Conservation (phyloP, 1,284 basidiomycete species). For the Pterulicium gracile region DNA sequence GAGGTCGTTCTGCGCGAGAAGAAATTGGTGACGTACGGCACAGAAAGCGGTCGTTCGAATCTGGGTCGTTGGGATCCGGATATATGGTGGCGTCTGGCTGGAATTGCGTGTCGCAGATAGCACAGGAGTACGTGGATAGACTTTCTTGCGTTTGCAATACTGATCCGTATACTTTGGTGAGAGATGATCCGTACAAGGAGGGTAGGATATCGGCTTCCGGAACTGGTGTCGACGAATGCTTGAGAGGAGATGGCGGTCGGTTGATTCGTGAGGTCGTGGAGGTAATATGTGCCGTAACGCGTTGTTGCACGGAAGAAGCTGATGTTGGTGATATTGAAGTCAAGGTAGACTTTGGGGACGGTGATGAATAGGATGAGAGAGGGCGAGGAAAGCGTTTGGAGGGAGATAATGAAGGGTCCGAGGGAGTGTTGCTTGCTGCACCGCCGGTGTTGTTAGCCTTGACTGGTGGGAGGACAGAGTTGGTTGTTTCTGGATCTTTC, state of each 20-base stretch:
- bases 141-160: slow-evolving; percentile 70
- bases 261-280: slow-evolving; percentile 30
- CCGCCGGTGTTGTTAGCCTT: slow-evolving; percentile 14
- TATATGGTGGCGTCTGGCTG: slow-evolving; percentile 75
- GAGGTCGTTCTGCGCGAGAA: neutral
- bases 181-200: slow-evolving; percentile 29
- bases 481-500: slow-evolving; percentile 24
- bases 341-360: slow-evolving; percentile 19
- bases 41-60: slow-evolving; percentile 40
- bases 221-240: slow-evolving; percentile 32
- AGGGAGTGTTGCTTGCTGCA: slow-evolving; percentile 11
- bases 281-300: slow-evolving; percentile 48
- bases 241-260: slow-evolving; percentile 46
- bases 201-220: slow-evolving; percentile 51
- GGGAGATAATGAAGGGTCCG: slow-evolving; percentile 18
- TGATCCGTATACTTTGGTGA: slow-evolving; percentile 75
- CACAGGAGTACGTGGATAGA: slow-evolving; percentile 53
- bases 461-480: slow-evolving; percentile 2
- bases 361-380: slow-evolving; percentile 21
- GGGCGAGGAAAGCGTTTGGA: slow-evolving; percentile 40
- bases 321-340: slow-evolving; percentile 16
- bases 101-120: slow-evolving; percentile 51
- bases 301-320: slow-evolving; percentile 26
- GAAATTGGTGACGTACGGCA: slow-evolving; percentile 35
- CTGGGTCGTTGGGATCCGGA: slow-evolving; percentile 45